These are phyloP conservation scores for Calonectria pteridis DNA, from an alignment of 2,329 filamentous ascomycete species.

Conservation along the genomic window DNA sequence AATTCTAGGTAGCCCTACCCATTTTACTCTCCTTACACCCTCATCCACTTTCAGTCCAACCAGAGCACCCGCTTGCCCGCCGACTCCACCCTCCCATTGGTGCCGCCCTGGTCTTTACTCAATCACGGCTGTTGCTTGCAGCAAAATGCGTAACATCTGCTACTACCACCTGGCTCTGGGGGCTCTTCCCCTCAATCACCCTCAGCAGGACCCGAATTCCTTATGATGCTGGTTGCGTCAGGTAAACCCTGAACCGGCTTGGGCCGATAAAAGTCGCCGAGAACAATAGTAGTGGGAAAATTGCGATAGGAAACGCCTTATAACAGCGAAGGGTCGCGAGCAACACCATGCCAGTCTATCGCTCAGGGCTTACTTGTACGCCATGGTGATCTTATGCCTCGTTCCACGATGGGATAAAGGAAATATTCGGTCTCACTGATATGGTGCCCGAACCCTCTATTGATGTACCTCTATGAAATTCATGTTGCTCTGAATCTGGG, in stretches of 20 bases:
- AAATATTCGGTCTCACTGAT: not conserved
- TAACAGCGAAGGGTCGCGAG: not conserved
- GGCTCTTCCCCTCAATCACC: not conserved
- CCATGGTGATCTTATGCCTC: not conserved
- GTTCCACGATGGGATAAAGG: too few species aligned
- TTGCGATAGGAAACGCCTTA: not conserved
- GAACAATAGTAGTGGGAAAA: not conserved
- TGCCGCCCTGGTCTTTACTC: not conserved
- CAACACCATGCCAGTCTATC: not conserved
- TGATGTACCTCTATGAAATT: not conserved
- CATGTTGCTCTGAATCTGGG: not conserved
- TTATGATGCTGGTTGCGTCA: not conserved
- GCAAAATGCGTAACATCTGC: not conserved
- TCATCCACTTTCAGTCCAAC: conserved; percentile 19
- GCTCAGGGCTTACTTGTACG: not conserved
- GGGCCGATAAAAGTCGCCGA: not conserved
- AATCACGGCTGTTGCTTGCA: not conserved
- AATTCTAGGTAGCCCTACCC: not conserved
- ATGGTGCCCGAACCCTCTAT: not conserved
- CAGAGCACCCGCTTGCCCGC: conserved; percentile 1
- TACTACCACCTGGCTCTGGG: not conserved
- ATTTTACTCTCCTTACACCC: conserved; percentile 7
- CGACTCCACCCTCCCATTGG: not conserved
- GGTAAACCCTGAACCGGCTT: not conserved
- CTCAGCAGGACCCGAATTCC: not conserved